A percentile compares a stretch with the other conserved stretches of the same genome.
phyloP scores from a whole-genome alignment of 1,284 basidiomycete genomes.

The Leucocoprinus gongylophorus region DNA sequence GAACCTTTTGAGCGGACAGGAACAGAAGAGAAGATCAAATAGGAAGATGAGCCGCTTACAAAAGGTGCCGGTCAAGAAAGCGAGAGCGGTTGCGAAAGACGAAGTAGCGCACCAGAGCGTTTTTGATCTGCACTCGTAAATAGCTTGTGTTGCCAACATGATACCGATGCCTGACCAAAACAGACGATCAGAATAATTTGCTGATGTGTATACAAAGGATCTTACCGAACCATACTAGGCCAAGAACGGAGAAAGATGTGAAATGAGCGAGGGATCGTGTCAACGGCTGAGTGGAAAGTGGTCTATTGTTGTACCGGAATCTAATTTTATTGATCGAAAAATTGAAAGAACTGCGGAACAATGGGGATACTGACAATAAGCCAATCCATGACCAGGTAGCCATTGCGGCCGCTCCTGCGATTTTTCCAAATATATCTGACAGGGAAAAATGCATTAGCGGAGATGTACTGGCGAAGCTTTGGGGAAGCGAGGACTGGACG shows the following conservation, averaged over 20 bases:
- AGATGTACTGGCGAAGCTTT: background rate
- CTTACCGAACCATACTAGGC: conserved; percentile 25
- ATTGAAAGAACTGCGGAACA: background rate
- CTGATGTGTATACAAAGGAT: background rate
- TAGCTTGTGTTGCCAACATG: conserved; percentile 26
- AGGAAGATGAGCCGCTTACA: conserved; percentile 17
- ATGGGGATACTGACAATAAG: conserved; percentile 19
- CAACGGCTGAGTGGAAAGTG: conserved; percentile 22
- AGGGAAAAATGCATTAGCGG: background rate
- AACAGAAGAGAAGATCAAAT: conserved; percentile 12
- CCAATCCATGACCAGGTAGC: conserved; percentile 27
- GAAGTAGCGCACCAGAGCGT: conserved; percentile 27
- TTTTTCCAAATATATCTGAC: conserved; percentile 23
- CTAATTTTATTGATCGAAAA: conserved; percentile 12
- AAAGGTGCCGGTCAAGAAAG: conserved; percentile 24
- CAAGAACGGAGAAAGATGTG: conserved; percentile 22
- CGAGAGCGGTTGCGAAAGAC: conserved; percentile 25
- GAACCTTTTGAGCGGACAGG: background rate
- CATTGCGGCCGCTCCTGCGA: conserved; percentile 22
- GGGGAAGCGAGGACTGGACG: conserved; percentile 3
- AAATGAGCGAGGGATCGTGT: conserved; percentile 26
- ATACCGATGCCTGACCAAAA: conserved; percentile 21
- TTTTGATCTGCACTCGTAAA: conserved; percentile 23
- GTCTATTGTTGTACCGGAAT: conserved; percentile 22
- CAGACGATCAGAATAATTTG: background rate